phyloP scores from a whole-genome alignment of 2,329 filamentous ascomycete species.

The Chrysoporthe puriensis region DNA sequence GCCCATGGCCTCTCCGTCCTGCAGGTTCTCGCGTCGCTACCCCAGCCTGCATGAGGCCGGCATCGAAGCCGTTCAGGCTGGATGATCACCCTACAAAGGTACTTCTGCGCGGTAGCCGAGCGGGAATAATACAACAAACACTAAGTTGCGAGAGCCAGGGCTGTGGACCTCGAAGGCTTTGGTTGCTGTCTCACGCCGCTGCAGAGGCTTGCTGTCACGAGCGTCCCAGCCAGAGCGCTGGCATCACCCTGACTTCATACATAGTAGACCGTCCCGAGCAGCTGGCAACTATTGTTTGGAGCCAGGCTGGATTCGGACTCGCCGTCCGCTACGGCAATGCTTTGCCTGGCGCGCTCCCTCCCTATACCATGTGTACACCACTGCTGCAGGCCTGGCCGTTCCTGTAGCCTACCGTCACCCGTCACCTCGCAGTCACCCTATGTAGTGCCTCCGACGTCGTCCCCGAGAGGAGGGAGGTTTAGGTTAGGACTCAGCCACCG shows the following conservation, averaged over 20 bases:
- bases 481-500: background rate
- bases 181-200: no score
- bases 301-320: background rate
- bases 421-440: background rate
- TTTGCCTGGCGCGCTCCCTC: background rate
- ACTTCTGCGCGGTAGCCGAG: no score
- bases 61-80: background rate
- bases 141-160: background rate
- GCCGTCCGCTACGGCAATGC: background rate
- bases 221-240: no score
- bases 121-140: no score
- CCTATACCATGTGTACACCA: background rate
- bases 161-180: no score
- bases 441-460: background rate
- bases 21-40: background rate
- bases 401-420: background rate
- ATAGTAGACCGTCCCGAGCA: background rate
- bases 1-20: background rate
- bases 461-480: background rate
- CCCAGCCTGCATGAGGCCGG: background rate
- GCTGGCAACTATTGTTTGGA: background rate
- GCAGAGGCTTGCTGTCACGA: no score
- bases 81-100: no score
- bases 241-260: conserved; percentile 3
- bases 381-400: background rate